These are phyloP conservation scores for Glycine latifolia DNA, from an alignment of 306 rosid species.

Conservation along the genomic window DNA sequence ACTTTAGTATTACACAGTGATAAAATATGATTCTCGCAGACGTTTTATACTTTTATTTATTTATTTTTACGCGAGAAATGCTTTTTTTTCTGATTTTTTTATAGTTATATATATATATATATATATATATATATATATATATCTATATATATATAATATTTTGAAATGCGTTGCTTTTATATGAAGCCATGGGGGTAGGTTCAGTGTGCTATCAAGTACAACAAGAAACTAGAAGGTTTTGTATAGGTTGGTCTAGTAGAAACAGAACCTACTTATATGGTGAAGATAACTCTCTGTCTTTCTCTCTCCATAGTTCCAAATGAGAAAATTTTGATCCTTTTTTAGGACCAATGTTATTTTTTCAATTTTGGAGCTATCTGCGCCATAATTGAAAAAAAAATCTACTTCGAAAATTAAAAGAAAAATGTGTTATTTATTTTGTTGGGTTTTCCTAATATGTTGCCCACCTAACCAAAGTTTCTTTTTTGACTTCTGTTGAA, in stretches of 20 bases:
- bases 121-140: background rate
- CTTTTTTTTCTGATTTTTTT: constrained; percentile 23
- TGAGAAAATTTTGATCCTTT: constrained; percentile 23
- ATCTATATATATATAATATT: background rate
- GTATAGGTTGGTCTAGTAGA: constrained; percentile 55
- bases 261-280: constrained; percentile 47
- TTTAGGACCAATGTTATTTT: constrained; percentile 40
- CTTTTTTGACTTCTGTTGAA: background rate
- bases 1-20: no score
- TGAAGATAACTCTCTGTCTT: constrained; percentile 38
- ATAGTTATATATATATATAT: no score
- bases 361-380: constrained; percentile 28
- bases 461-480: no score
- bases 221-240: constrained; percentile 39
- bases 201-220: constrained; percentile 12
- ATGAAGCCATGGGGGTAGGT: constrained; percentile 55
- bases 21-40: no score
- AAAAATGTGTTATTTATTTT: background rate
- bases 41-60: background rate
- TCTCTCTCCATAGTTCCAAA: background rate
- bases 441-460: no score
- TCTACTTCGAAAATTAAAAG: background rate
- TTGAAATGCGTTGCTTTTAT: constrained; percentile 51
- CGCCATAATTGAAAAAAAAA: constrained; percentile 33
- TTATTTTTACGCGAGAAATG: constrained; percentile 43